Evolutionary conservation across 2,329 filamentous ascomycete genomes (phyloP), one percentile per base, ranked within the genome.

Genomic region (Hypoxylon sp.): DNA sequence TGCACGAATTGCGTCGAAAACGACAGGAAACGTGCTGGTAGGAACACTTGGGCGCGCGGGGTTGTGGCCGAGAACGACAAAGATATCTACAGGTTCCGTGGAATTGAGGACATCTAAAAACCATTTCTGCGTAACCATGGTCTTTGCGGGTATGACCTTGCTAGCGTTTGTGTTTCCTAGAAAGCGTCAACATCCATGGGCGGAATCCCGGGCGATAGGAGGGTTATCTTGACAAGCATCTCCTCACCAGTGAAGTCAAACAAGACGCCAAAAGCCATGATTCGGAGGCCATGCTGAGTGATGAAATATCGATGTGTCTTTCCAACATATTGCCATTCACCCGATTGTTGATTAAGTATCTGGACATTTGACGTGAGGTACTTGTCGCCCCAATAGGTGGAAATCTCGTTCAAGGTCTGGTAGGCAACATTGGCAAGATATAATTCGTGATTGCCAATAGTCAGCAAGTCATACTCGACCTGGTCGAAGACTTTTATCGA

Each of bases 61-160:
- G 72, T 90, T 91, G 77, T 92, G 90, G 0, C 90, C 90, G 42
- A 89, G 82, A 10, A 92, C 78, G 19, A 92, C 71, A 71, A 91
- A 91, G 10, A 91, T 74, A 74, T 92, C 90, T 46, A 92, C 84
- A 2, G 88, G 85, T 46, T 89, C 78, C 9, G 74, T 61, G 3
- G 79, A 79, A 67, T 86, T 84, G 60, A 91, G 79, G 13, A 87
- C 86, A 48, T 88, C 81, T 8, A 81, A 75, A 78, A 92, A 92
- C 89, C 89, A 91, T 2, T 79, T 72, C 76, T 91, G 81, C 58
- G 86, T 80, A n/a, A 83, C 76, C 81, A 84, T 81, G 26, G 79
- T 77, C 3, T 81, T 81, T 8, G 88, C 86, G 31, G 84, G 85
- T 44, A 86, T 88, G 31, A 91, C 85, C 65, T 86, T 86, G n/a